Evolutionary conservation across 1,139 yeast species (phyloP), one percentile per base, ranked within the genome.

Genomic region (Yamadazyma dendronema): DNA sequence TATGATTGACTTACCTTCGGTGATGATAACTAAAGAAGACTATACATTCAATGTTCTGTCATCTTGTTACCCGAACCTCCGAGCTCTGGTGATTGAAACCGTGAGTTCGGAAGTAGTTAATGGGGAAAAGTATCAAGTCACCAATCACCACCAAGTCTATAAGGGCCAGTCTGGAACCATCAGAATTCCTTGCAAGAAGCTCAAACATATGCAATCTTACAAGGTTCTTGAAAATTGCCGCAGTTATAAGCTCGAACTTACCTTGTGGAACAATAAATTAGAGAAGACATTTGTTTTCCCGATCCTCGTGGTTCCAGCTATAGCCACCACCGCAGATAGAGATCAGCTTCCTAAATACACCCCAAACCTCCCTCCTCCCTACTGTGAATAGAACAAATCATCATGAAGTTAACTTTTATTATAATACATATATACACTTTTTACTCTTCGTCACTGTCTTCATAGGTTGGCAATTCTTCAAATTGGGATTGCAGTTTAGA

Each of bases 381-480:
- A n/a, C n/a, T n/a, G n/a, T n/a, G n/a, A n/a, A n/a, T n/a, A n/a
- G n/a, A 10, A 24, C 12, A 24, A 8, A 9, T 11, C 11, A 24
- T 11, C 13, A n/a, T 8, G 5, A 24, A 8, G 4, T 10, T 4
- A 26, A 5, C n/a, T 14, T 28, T 30, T 23, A n/a, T 31, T 23
- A 35, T 35, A 35, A 22, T 35, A 35, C 38, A 32, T 35, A 35
- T 36, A 36, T 36, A 32, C 28, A 37, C 29, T 33, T 21, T n/a
- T 34, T 42, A 53, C 35, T 65, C 63, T 16, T 57, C 62, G 39
- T 67, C 74, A 43, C 72, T 67, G 44, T 67, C 73, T 52, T 67
- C 73, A 42, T 67, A 67, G 36, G 68, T 61, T 4, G 74, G 74
- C 23, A 67, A 55, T 31, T 65, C 72, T 14, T 61, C 61, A 37